Evolutionary conservation across 345 rosid species (phyloP), one percentile per base, ranked within the genome.

Genomic region (Murraya paniculata): DNA sequence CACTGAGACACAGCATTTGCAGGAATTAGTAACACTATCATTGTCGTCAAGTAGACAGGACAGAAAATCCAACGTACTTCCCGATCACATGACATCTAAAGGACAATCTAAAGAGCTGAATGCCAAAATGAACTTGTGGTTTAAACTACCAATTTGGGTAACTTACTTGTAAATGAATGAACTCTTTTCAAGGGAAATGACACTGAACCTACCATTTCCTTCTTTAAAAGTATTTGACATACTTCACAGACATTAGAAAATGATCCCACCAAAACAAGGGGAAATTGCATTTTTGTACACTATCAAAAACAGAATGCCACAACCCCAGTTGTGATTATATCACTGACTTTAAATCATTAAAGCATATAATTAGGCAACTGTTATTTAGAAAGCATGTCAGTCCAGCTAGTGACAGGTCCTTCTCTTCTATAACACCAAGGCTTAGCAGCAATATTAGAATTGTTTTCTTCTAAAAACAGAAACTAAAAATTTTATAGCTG

Each of bases 1-100:
- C 80, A 91, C 98, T 93, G 83, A 66, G 79, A 75, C 80, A 73
- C 64, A 74, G 78, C 67, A 59, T 39, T 24, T 16, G 69, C 13
- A 48, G 35, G 41, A 36, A 48, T 59, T 64, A 60, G 7, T 39
- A 45, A 22, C 7, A 18, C 55, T 73, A 25, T 45, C 27, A 11
- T 33, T 24, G 48, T 30, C 55, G 1, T 16, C n/a, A 28, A 48
- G 22, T 19, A 4, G 31, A 36, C 36, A 72, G 14, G 5, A 71
- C 6, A 67, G 22, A 69, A 28, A 30, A 28, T 48, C 22, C 41
- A 61, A 25, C 64, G 56, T 53, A 0, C 61, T 21, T 19, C 27
- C 41, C 0, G 28, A 62, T 48, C 64, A 6, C 30, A 45, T 48
- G 64, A 13, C 30, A 27, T 27, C 39, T 22, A 55, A n/a, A 9